These are phyloP conservation scores for Pythium guiyangense DNA, from an alignment of 352 stramenopile genomes.

Conservation along the genomic window DNA sequence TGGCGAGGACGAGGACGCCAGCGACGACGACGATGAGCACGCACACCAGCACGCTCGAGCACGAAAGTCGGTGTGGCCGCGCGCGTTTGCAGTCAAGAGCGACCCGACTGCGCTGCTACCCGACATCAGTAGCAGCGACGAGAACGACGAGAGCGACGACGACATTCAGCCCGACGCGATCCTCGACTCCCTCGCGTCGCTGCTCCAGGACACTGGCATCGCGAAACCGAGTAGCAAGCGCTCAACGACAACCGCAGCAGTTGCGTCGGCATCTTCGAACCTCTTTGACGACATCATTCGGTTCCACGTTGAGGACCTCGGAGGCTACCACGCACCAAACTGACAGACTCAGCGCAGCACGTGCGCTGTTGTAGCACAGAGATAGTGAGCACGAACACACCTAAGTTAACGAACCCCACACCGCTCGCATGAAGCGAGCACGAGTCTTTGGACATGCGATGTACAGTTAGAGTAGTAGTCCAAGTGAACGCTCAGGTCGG, in stretches of 20 bases:
- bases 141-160: not conserved
- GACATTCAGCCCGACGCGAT: constrained; percentile 18
- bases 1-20: not conserved
- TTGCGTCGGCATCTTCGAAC: constrained; percentile 5
- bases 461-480: too few relatives aligned
- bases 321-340: constrained; percentile 7
- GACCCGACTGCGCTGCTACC: not conserved
- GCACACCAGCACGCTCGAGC: not conserved
- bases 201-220: constrained; percentile 28
- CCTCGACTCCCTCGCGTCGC: constrained; percentile 25
- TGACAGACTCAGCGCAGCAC: not conserved
- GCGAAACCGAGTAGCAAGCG: constrained; percentile 1
- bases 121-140: not conserved
- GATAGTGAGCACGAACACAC: not conserved
- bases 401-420: not conserved
- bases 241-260: not conserved
- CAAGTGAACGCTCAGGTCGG: too few relatives aligned
- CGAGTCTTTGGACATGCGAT: too few relatives aligned
- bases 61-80: not conserved
- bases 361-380: too few relatives aligned
- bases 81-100: not conserved
- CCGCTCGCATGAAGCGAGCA: too few relatives aligned
- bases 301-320: constrained; percentile 35
- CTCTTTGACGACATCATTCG: constrained; percentile 39
- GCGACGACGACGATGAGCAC: not conserved